These are phyloP conservation scores for Fraxinus americana DNA, from an alignment of 257 asterid genomes.

Conservation along the genomic window DNA sequence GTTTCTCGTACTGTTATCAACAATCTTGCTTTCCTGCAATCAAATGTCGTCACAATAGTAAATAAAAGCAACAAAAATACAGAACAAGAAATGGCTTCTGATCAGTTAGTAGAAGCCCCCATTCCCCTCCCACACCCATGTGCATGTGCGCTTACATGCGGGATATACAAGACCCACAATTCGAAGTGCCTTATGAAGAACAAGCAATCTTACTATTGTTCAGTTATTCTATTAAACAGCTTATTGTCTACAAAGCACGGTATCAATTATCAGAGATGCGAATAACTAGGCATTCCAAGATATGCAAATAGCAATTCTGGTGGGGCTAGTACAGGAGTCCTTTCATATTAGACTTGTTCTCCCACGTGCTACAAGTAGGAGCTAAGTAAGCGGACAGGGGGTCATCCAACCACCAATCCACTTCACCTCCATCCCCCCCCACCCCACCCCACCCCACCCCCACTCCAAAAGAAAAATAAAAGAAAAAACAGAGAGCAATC, in stretches of 20 bases:
- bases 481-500: no score
- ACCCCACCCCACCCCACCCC: no score
- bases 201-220: neutral
- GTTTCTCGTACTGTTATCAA: conserved; percentile 21
- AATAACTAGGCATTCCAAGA: neutral
- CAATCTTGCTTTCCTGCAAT: conserved; percentile 33
- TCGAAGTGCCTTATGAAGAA: neutral
- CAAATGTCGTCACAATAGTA: conserved; percentile 19
- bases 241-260: neutral
- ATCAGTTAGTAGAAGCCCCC: neutral
- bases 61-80: conserved; percentile 6
- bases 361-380: neutral
- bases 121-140: neutral
- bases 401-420: neutral
- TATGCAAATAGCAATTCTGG: neutral
- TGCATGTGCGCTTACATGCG: neutral
- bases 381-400: neutral
- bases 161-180: neutral
- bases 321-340: neutral
- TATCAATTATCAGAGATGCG: neutral
- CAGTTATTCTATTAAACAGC: neutral
- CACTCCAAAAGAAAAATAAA: no score
- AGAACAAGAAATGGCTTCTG: conserved; percentile 1
- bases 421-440: neutral
- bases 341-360: neutral